A percentile compares a stretch with the other conserved stretches of the same genome.
phyloP scores from a whole-genome alignment of 106 monocot genomes.

The Platanthera guangdongensis region DNA sequence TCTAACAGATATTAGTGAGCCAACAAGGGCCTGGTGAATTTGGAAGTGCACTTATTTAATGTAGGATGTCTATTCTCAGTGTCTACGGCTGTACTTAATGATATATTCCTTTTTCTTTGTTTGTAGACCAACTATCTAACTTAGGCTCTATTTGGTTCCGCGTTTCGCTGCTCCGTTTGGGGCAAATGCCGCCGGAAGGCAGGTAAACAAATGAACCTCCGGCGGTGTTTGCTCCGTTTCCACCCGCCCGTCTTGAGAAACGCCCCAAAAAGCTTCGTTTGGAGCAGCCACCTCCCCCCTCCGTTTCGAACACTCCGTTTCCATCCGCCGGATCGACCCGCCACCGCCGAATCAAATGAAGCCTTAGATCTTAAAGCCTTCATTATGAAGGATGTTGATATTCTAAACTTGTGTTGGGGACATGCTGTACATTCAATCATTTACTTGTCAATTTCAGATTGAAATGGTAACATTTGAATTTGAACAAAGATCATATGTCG shows the following conservation, averaged over 20 bases:
- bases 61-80: background rate
- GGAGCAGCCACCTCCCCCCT: too few relatives aligned
- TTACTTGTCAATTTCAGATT: background rate
- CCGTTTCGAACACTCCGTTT: too few relatives aligned
- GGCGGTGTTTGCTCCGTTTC: too few relatives aligned
- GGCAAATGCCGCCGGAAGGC: too few relatives aligned
- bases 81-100: background rate
- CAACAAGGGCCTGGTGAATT: background rate
- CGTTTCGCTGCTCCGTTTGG: too few relatives aligned
- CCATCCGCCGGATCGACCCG: too few relatives aligned
- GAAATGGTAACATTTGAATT: background rate
- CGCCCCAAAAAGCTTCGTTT: too few relatives aligned
- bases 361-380: background rate
- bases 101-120: background rate
- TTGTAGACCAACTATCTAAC: background rate
- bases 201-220: too few relatives aligned
- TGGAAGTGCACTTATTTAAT: background rate
- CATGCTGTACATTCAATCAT: background rate
- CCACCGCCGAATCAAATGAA: too few relatives aligned
- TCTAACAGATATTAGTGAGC: background rate
- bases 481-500: background rate
- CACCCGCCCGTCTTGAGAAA: too few relatives aligned
- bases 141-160: too few relatives aligned
- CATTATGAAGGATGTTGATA: background rate
- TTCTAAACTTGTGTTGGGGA: background rate